Evolutionary conservation across 345 rosid species (phyloP), one percentile per base, ranked within the genome.

Genomic region (Salix dunnii): DNA sequence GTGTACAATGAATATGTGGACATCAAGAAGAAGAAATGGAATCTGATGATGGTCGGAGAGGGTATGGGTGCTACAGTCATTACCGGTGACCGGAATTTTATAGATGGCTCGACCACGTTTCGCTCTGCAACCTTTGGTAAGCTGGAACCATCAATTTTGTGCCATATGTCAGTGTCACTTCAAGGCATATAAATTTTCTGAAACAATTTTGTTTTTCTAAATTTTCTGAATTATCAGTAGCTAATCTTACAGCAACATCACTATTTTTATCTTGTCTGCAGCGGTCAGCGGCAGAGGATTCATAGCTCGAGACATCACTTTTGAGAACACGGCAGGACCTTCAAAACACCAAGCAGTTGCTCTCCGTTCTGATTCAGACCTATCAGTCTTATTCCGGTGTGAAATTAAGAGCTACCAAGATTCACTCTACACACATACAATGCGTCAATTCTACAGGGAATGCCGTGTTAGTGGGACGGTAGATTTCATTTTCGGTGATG

Each of bases 281-380:
- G 87, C 87, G 5, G 83, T 85, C 27, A 74, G 73, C 42, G 87
- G 85, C 58, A 80, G 82, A 46, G 85, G 87, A 40, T 84, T 84
- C 79, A 76, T 84, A 27, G 87, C 81, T 2, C 65, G 79, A 18
- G 85, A 82, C 71, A 65, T 82, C 3, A 82, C 85, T 14, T 23
- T 84, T 67, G 85, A 82, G 72, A 84, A 84, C 79, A 84, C 81
- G 0, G 81, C 87, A 5, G 87, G 87, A 4, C 83, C 87, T 13
- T 74, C 38, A 36, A 84, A 84, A 72, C 87, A 84, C 69, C 87
- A 84, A 71, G 87, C 87, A 12, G 85, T 85, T 9, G 87, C 87
- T 10, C 75, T 85, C 28, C 81, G 87, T 11, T 82, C 82, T 6
- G 87, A 81, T 66, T 85, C 87, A 2, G 87, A 85, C 28, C 81